A percentile compares a stretch with the other conserved stretches of the same genome.
These are phyloP conservation scores for Phragmites australis DNA, from an alignment of 176 grass and related monocot genomes.

Conservation along the genomic window DNA sequence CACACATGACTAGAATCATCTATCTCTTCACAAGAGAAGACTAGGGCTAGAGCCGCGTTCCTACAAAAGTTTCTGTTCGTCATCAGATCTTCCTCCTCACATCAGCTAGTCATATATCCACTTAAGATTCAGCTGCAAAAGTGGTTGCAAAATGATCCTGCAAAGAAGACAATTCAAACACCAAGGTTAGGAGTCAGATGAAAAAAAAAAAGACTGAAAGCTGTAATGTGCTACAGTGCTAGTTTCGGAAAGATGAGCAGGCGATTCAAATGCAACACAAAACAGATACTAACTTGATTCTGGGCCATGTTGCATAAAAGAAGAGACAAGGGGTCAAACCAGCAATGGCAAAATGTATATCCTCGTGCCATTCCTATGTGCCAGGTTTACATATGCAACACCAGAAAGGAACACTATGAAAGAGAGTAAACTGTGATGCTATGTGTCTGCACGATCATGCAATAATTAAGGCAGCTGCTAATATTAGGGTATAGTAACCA, in stretches of 20 bases:
- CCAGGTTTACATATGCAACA: background rate
- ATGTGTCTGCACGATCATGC: background rate
- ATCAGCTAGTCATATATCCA: slow-evolving; percentile 6
- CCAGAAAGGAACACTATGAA: background rate
- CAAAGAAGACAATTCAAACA: slow-evolving; percentile 19
- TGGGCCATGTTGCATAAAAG: background rate
- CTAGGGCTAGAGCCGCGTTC: background rate
- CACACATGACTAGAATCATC: background rate
- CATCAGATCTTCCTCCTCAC: slow-evolving; percentile 19
- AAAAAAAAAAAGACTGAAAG: background rate
- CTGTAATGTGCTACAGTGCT: background rate
- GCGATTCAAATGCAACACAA: slow-evolving; percentile 29
- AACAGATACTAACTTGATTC: background rate
- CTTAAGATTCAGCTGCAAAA: background rate
- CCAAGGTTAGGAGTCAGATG: background rate
- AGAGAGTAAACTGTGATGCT: background rate
- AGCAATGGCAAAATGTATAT: background rate
- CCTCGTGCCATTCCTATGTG: background rate
- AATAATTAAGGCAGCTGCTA: background rate
- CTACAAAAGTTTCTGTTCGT: background rate
- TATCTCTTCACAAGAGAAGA: background rate
- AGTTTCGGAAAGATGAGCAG: background rate
- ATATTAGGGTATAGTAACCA: background rate
- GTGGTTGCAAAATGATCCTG: slow-evolving; percentile 8
- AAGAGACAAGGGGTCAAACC: background rate